These are phyloP conservation scores for Penicillium sp. DNA, from an alignment of 2,329 filamentous ascomycete genomes.

Conservation along the genomic window DNA sequence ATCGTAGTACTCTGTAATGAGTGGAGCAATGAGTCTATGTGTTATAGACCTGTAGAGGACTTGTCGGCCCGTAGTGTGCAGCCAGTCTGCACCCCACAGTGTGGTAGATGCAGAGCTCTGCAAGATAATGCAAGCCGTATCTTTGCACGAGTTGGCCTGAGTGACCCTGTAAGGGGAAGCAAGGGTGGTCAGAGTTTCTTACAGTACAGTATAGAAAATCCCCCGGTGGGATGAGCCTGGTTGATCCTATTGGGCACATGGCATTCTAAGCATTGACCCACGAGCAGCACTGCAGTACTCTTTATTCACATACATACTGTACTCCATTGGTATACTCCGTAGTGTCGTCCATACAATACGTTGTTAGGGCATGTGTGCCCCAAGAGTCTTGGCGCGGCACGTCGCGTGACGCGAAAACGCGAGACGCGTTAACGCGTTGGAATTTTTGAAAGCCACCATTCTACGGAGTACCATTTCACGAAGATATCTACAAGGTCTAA, in stretches of 20 bases:
- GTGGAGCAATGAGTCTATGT: background rate
- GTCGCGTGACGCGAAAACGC: background rate
- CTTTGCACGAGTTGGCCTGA: background rate
- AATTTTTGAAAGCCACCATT: background rate
- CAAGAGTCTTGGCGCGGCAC: background rate
- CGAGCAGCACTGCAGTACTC: background rate
- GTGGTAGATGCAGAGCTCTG: slow-evolving; percentile 6
- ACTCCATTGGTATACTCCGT: background rate
- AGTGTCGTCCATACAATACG: background rate
- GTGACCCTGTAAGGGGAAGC: background rate
- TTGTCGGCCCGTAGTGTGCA: slow-evolving; percentile 1
- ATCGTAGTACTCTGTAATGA: background rate
- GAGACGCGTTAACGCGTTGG: background rate
- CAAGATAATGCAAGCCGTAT: slow-evolving; percentile 18
- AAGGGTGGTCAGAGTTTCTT: slow-evolving; percentile 11
- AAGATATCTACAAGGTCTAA: background rate
- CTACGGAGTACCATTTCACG: background rate
- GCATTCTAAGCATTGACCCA: slow-evolving; percentile 8
- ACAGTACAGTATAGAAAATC: slow-evolving; percentile 5
- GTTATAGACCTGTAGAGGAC: background rate
- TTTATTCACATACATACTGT: background rate
- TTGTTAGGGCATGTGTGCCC: background rate
- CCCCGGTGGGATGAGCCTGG: background rate
- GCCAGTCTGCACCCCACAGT: slow-evolving; percentile 15
- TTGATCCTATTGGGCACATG: slow-evolving; percentile 1